Conservation (phyloP, 2,329 filamentous ascomycete species). For the Aspergillus quadricinctus region DNA sequence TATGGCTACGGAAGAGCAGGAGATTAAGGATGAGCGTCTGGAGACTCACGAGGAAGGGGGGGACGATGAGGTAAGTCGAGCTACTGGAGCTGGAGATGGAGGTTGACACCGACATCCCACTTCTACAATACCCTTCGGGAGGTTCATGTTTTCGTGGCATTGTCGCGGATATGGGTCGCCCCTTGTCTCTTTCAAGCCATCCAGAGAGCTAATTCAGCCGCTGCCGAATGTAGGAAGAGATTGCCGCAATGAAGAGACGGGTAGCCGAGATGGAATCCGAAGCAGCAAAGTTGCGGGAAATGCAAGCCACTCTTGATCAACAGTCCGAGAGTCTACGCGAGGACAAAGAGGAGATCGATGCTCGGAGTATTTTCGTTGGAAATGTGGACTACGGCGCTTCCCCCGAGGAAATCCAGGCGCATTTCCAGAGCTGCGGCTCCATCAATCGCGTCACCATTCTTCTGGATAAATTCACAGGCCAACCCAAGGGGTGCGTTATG, state of each 20-base stretch:
- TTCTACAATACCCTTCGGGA: background rate
- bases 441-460: conserved; percentile 98
- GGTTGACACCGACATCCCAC: background rate
- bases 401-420: conserved; percentile 95
- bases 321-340: conserved; percentile 79
- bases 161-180: conserved; percentile 4
- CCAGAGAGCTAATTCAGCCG: background rate
- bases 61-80: conserved; percentile 42
- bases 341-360: conserved; percentile 93
- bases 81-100: background rate
- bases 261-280: conserved; percentile 90
- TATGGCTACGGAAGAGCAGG: conserved; percentile 35
- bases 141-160: background rate
- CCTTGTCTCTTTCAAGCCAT: background rate
- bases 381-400: conserved; percentile 98
- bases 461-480: conserved; percentile 95
- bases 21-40: conserved; percentile 36
- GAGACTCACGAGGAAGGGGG: conserved; percentile 38
- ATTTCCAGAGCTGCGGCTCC: conserved; percentile 94
- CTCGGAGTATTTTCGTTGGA: conserved; percentile 93
- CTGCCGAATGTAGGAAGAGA: conserved; percentile 59
- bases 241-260: conserved; percentile 78
- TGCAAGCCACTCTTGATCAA: conserved; percentile 81
- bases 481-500: conserved; percentile 87
- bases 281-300: conserved; percentile 78